These are phyloP conservation scores for Closterium sp. DNA, from an alignment of 139 green algal genomes.

Conservation along the genomic window DNA sequence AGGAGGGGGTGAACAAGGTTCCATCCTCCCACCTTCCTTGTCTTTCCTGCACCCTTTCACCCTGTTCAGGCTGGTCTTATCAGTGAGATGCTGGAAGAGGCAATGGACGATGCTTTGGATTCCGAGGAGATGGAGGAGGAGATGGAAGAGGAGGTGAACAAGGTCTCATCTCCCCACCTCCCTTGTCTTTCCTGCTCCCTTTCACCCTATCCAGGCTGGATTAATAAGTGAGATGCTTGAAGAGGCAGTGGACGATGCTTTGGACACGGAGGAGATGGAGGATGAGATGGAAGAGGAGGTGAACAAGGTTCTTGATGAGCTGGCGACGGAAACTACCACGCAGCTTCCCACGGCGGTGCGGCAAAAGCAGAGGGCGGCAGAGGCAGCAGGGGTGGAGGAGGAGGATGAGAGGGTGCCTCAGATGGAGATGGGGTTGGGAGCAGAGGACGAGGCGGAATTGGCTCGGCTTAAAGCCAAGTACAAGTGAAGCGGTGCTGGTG, in stretches of 20 bases:
- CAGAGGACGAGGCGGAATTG: too few relatives aligned
- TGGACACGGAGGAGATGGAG: constrained; percentile 60
- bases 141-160: constrained; percentile 54
- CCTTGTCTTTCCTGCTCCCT: constrained; percentile 24
- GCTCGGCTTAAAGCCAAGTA: too few relatives aligned
- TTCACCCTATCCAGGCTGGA: constrained; percentile 43
- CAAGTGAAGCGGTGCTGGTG: too few relatives aligned
- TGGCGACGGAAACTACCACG: constrained; percentile 38
- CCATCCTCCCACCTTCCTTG: too few relatives aligned
- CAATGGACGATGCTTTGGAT: constrained; percentile 53
- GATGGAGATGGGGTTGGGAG: neutral
- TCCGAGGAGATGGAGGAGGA: constrained; percentile 59
- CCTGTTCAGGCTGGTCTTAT: constrained; percentile 58
- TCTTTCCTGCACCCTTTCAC: too few relatives aligned
- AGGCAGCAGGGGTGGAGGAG: constrained; percentile 2
- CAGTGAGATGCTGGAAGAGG: constrained; percentile 57
- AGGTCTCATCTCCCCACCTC: constrained; percentile 47
- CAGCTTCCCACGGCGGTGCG: constrained; percentile 10
- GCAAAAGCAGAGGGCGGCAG: constrained; percentile 19
- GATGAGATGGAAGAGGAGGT: constrained; percentile 58
- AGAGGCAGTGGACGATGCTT: constrained; percentile 46
- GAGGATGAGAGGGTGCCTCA: neutral
- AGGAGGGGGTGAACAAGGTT: too few relatives aligned
- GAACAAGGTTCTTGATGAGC: constrained; percentile 51
- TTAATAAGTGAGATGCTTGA: constrained; percentile 61